phyloP scores from a whole-genome alignment of 148 eudicot genomes.

The Amaranthus palmeri region DNA sequence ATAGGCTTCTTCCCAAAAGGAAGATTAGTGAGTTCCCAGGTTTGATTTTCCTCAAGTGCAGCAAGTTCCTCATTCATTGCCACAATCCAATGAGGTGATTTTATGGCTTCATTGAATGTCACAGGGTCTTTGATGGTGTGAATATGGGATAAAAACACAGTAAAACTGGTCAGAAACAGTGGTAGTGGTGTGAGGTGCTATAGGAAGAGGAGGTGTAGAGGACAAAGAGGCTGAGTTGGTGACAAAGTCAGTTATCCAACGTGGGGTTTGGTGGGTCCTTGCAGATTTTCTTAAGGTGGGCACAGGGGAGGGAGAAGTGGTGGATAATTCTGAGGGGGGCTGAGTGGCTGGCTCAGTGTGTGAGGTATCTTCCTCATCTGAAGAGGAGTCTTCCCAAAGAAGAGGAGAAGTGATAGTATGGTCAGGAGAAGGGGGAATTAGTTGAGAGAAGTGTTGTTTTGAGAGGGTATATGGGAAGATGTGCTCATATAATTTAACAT shows the following conservation, averaged over 20 bases:
- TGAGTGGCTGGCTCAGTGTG: too few relatives aligned
- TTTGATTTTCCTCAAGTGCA: constrained; percentile 2
- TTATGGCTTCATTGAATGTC: neutral
- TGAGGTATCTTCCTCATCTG: too few relatives aligned
- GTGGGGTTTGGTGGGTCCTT: too few relatives aligned
- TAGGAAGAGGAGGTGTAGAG: too few relatives aligned
- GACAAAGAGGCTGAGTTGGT: too few relatives aligned
- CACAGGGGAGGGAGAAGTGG: too few relatives aligned
- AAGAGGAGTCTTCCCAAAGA: too few relatives aligned
- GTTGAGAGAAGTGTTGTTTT: neutral
- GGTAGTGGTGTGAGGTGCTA: neutral
- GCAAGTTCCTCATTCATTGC: neutral
- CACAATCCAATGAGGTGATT: neutral
- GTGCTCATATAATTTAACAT: neutral
- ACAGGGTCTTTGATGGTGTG: neutral
- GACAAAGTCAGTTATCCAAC: too few relatives aligned
- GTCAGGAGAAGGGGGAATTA: neutral
- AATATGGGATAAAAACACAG: neutral
- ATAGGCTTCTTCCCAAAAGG: constrained; percentile 5
- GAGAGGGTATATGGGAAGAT: neutral
- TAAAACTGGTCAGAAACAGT: neutral
- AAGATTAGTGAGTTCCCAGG: neutral
- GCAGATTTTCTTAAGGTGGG: too few relatives aligned
- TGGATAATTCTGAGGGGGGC: too few relatives aligned
- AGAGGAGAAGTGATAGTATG: neutral